Conservation (phyloP, 805 yeast genomes). For the Blastobotrys muscicola region DNA sequence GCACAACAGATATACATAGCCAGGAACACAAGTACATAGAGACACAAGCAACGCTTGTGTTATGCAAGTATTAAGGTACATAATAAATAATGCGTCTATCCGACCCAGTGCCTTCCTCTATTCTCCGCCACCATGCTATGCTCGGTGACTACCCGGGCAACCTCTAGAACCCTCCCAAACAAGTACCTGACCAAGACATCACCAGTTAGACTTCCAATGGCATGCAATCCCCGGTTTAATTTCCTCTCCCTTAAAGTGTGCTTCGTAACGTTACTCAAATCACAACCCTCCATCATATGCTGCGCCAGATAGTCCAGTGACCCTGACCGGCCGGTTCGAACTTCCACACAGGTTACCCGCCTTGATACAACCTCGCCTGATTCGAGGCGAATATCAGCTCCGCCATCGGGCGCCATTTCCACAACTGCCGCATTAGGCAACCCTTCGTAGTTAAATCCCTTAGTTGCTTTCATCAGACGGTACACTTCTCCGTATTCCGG, state of each 20-base stretch:
- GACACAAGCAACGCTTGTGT: no score
- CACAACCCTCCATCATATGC: slow-evolving; percentile 6
- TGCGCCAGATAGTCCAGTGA: slow-evolving; percentile 19
- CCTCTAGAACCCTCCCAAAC: slow-evolving; percentile 21
- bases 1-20: no score
- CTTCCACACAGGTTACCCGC: slow-evolving; percentile 11
- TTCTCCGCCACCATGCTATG: no score
- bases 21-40: no score
- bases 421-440: slow-evolving; percentile 15
- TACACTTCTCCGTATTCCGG: slow-evolving; percentile 25
- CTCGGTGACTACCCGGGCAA: slow-evolving; percentile 7
- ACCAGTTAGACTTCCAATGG: slow-evolving; percentile 25
- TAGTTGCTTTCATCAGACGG: slow-evolving; percentile 18
- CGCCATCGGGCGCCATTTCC: slow-evolving; percentile 10
- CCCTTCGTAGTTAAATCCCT: slow-evolving; percentile 13
- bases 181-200: slow-evolving; percentile 25
- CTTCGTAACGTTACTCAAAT: slow-evolving; percentile 6
- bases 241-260: slow-evolving; percentile 9
- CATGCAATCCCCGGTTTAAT: slow-evolving; percentile 16
- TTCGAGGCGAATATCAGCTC: slow-evolving; percentile 9
- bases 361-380: slow-evolving; percentile 8
- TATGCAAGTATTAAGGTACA: no score
- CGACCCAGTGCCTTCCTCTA: no score
- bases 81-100: slow-evolving; percentile 19
- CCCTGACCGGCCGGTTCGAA: slow-evolving; percentile 25